phyloP scores from a whole-genome alignment of 257 asterid species.

The Paraleonurus japonicus region DNA sequence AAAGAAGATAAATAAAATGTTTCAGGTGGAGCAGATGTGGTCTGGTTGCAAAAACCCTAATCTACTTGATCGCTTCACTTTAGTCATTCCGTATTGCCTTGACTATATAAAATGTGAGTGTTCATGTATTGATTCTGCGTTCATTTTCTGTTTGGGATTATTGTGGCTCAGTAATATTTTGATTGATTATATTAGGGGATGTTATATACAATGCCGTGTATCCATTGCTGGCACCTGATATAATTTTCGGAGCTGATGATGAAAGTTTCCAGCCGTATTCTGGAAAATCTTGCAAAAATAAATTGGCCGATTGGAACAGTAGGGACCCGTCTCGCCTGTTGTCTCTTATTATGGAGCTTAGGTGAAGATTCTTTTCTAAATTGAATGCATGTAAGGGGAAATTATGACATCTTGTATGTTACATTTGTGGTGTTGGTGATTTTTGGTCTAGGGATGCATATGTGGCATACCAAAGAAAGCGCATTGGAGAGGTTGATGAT shows the following conservation, averaged over 20 bases:
- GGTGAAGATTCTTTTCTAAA: conserved; percentile 38
- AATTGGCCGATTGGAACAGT: conserved; percentile 70
- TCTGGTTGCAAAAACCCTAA: conserved; percentile 79
- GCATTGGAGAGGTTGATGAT: conserved; percentile 77
- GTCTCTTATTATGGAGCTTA: conserved; percentile 72
- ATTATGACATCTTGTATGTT: conserved; percentile 6
- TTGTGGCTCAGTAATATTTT: conserved; percentile 1
- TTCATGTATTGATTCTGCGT: not conserved
- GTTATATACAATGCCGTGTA: conserved; percentile 68
- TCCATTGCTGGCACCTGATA: conserved; percentile 83
- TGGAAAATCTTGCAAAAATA: conserved; percentile 42
- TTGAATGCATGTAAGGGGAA: conserved; percentile 9
- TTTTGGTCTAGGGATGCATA: conserved; percentile 60
- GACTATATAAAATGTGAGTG: conserved; percentile 70
- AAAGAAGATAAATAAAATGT: conserved; percentile 8
- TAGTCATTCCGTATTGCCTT: conserved; percentile 84
- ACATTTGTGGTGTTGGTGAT: not conserved
- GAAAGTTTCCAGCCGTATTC: conserved; percentile 64
- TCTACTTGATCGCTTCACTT: conserved; percentile 76
- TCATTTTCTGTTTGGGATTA: not conserved
- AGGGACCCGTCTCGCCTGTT: conserved; percentile 67
- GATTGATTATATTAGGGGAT: conserved; percentile 65
- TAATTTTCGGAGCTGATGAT: conserved; percentile 81
- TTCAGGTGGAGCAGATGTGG: conserved; percentile 91
- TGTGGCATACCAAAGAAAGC: conserved; percentile 63